A percentile compares a stretch with the other conserved stretches of the same genome.
These are phyloP conservation scores for Leccinellum rugosiceps DNA, from an alignment of 768 basidiomycete genomes.

Conservation along the genomic window DNA sequence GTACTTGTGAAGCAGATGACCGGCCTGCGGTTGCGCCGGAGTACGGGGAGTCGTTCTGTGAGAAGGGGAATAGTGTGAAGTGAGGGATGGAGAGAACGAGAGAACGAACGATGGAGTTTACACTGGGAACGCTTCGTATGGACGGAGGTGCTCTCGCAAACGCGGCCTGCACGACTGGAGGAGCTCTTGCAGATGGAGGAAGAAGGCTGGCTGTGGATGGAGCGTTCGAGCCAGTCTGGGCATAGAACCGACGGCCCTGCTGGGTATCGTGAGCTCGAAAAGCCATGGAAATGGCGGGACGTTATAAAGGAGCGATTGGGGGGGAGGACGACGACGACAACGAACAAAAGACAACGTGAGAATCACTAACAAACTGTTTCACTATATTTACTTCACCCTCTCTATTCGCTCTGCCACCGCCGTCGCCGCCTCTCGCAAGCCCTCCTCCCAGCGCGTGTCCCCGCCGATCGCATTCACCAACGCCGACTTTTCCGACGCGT, in stretches of 20 bases:
- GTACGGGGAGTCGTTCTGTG: slow-evolving; percentile 43
- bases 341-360: neutral
- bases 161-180: slow-evolving; percentile 39
- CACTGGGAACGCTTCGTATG: slow-evolving; percentile 38
- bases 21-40: slow-evolving; percentile 31
- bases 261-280: slow-evolving; percentile 35
- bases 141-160: slow-evolving; percentile 39
- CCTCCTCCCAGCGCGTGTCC: slow-evolving; percentile 18
- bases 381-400: slow-evolving; percentile 15
- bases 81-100: neutral
- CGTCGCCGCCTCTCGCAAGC: slow-evolving; percentile 45
- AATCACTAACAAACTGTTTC: neutral
- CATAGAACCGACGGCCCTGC: slow-evolving; percentile 35
- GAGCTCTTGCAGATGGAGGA: slow-evolving; percentile 31
- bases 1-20: slow-evolving; percentile 25
- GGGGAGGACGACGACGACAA: neutral
- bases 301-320: slow-evolving; percentile 20
- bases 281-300: slow-evolving; percentile 20
- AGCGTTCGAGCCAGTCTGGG: slow-evolving; percentile 38
- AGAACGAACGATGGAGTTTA: slow-evolving; percentile 40
- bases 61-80: neutral
- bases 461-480: slow-evolving; percentile 38
- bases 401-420: slow-evolving; percentile 51
- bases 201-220: slow-evolving; percentile 55
- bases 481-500: slow-evolving; percentile 40